Evolutionary conservation across 2,329 filamentous ascomycete species (phyloP), one percentile per base, ranked within the genome.

Genomic region (Colletotrichum euphorbiae): DNA sequence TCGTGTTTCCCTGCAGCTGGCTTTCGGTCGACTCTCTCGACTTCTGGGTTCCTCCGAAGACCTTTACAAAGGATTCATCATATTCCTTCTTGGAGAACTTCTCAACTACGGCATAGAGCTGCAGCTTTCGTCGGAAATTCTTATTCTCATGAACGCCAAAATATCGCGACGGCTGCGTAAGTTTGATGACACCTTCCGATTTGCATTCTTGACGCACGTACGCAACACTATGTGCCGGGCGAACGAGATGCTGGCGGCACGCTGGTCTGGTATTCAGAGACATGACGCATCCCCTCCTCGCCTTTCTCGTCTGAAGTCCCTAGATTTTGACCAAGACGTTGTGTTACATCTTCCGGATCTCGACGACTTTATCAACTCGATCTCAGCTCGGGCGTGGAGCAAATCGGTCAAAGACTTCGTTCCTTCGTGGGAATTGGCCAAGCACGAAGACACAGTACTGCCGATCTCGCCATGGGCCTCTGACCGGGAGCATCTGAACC

Each of bases 1-100:
- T 3, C 83, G 87, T 0, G 85, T 88, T 0, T 73, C 79, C 0
- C 68, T 88, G 2, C 85, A 89, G 58, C 51, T 5, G 55, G 38
- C 11, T 11, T 24, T n/a, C 40, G 40, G 4, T 17, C 42, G 28
- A 42, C 36, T 8, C 3, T 21, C 28, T 2, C 43, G 70, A 11
- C 64, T 75, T n/a, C 50, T 61, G 31, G 45, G 55, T 4, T 21
- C 15, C 5, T 11, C 12, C 13, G 2, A 28, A 3, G 24, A 17
- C 2, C 60, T 75, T 0, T 89, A 88, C 75, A 89, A 89, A 65
- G 67, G 72, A 0, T 84, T 85, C 70, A 85, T 88, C 81, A 51
- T 82, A 0, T 83, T 80, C 19, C 76, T 86, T 28, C 70, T 78
- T 85, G 73, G 64, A 76, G 0, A 58, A 67, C 0, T 85, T 6